phyloP scores from a whole-genome alignment of 1,284 basidiomycete genomes.

The Pseudozyma thailandica region DNA sequence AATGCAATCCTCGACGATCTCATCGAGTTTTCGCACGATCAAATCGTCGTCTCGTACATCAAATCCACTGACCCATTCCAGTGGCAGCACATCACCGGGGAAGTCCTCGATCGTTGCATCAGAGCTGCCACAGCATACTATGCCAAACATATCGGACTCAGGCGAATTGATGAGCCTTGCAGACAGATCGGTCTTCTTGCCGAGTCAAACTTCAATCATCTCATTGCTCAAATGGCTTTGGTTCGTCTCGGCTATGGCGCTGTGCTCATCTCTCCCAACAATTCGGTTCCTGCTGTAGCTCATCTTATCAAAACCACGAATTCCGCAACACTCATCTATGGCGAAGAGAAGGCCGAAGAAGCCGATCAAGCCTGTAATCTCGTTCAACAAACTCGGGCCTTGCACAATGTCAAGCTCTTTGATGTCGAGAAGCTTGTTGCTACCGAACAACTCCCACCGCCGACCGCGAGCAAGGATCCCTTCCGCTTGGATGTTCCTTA shows the following conservation, averaged over 20 bases:
- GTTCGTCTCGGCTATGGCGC: constrained; percentile 35
- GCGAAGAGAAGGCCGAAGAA: constrained; percentile 5
- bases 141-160: constrained; percentile 12
- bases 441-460: constrained; percentile 10
- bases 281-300: constrained; percentile 33
- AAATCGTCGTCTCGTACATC: constrained; percentile 24
- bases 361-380: constrained; percentile 5
- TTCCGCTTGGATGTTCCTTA: constrained; percentile 13
- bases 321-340: constrained; percentile 8
- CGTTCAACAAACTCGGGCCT: neutral
- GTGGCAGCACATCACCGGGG: constrained; percentile 31
- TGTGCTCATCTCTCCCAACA: constrained; percentile 52
- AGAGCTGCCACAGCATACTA: constrained; percentile 38
- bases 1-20: constrained; percentile 40
- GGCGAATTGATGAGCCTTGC: constrained; percentile 14
- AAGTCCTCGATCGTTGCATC: constrained; percentile 26
- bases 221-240: constrained; percentile 34
- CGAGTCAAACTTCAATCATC: constrained; percentile 23
- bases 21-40: constrained; percentile 1
- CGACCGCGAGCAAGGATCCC: constrained; percentile 10
- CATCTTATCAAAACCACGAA: constrained; percentile 40
- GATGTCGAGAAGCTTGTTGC: constrained; percentile 5
- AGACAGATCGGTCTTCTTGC: constrained; percentile 24
- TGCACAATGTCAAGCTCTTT: constrained; percentile 4
- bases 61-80: constrained; percentile 33